Conservation (phyloP, 2,329 filamentous ascomycete species). For the Polychaeton citri region DNA sequence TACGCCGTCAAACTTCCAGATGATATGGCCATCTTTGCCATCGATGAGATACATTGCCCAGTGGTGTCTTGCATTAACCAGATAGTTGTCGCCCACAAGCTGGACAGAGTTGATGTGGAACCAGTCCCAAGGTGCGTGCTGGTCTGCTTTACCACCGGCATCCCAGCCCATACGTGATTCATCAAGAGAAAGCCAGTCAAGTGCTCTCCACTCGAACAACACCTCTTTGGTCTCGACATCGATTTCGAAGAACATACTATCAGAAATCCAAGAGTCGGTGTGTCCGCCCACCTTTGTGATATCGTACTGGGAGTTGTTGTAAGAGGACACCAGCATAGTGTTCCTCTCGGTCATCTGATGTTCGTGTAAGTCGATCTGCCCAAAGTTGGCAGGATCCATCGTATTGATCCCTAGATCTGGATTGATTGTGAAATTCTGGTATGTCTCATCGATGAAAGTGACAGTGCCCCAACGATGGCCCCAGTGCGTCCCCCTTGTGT, state of each 20-base stretch:
- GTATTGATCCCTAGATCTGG: constrained; percentile 3
- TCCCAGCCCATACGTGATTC: constrained; percentile 6
- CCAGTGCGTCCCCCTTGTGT: constrained; percentile 6
- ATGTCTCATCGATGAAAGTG: constrained; percentile 9
- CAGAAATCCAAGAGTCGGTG: constrained; percentile 21
- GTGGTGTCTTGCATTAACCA: constrained; percentile 12
- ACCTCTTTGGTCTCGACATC: constrained; percentile 27
- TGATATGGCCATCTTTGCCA: constrained; percentile 8
- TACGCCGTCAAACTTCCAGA: constrained; percentile 12
- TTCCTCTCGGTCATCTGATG: constrained; percentile 16
- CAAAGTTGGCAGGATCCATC: constrained; percentile 3
- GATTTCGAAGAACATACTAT: constrained; percentile 30
- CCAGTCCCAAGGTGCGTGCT: constrained; percentile 10
- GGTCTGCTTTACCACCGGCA: constrained; percentile 4
- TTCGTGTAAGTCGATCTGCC: constrained; percentile 23
- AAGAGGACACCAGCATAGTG: constrained; percentile 19
- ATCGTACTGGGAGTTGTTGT: constrained; percentile 19
- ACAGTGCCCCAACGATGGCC: constrained; percentile 14
- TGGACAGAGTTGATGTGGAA: constrained; percentile 18
- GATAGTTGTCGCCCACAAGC: constrained; percentile 11
- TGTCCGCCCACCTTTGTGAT: constrained; percentile 22
- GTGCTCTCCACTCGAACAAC: constrained; percentile 29
- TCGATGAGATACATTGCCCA: constrained; percentile 12
- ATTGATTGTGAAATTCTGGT: constrained; percentile 6
- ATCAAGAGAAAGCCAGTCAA: constrained; percentile 19